Evolutionary conservation across 495 filamentous ascomycete species (phyloP).

Genomic region (Aspergillus avenaceus): DNA sequence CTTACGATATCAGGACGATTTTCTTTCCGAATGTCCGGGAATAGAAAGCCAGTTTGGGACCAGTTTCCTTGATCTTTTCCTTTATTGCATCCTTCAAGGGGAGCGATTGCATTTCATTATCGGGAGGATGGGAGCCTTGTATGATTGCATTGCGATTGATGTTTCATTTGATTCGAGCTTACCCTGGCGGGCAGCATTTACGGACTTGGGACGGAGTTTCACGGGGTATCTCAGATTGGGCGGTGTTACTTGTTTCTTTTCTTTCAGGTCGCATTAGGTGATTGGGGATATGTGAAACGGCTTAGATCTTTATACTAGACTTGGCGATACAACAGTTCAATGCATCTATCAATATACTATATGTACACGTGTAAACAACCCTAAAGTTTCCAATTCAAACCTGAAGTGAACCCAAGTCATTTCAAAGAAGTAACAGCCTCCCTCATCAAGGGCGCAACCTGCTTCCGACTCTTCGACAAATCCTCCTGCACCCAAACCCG

Average conservation of each 20-base stretch:
- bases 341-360: no score
- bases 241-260: no score
- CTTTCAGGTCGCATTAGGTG: background rate
- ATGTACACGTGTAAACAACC: no score
- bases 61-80: background rate
- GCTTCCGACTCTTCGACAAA: conserved; percentile 72
- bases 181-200: conserved; percentile 3
- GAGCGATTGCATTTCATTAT: conserved; percentile 18
- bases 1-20: background rate
- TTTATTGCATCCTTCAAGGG: conserved; percentile 6
- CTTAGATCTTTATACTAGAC: no score
- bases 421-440: conserved; percentile 48
- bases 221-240: no score
- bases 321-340: no score
- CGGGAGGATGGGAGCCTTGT: conserved; percentile 7
- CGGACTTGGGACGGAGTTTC: conserved; percentile 6
- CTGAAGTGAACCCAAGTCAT: no score
- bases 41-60: background rate
- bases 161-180: background rate
- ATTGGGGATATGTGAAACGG: conserved; percentile 6
- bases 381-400: no score
- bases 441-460: conserved; percentile 81
- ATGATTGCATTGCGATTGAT: conserved; percentile 12
- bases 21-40: background rate
- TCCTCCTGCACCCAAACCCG: conserved; percentile 66